These are phyloP conservation scores for Talaromyces verruculosus DNA, from an alignment of 2,329 filamentous ascomycete genomes.

Conservation along the genomic window DNA sequence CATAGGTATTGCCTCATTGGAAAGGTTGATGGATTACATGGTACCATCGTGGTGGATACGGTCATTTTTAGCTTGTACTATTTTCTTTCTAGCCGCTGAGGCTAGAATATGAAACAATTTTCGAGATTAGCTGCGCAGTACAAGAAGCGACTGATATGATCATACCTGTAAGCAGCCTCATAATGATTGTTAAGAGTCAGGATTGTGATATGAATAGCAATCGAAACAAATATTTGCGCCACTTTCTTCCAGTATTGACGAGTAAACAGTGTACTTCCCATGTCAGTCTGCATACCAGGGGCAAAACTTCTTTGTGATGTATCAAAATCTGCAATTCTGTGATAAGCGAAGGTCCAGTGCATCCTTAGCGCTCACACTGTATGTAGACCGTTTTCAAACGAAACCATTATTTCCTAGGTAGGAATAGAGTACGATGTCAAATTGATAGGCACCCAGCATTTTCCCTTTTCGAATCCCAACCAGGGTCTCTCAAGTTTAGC, in stretches of 20 bases:
- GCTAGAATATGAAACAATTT: background rate
- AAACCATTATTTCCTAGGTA: background rate
- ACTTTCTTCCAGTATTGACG: background rate
- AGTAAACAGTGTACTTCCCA: background rate
- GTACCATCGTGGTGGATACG: background rate
- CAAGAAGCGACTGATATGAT: background rate
- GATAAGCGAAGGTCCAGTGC: background rate
- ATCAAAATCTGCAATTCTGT: background rate
- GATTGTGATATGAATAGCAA: background rate
- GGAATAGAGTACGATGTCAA: background rate
- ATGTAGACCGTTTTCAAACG: background rate
- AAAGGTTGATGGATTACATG: background rate
- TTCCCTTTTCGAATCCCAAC: background rate
- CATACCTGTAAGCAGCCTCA: background rate
- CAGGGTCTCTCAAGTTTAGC: background rate
- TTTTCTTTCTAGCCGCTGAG: slow-evolving; percentile 5
- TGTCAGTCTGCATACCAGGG: background rate
- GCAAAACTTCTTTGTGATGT: background rate
- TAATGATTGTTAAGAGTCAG: background rate
- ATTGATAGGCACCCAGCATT: background rate
- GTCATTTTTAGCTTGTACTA: background rate
- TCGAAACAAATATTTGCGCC: background rate
- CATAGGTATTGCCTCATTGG: background rate
- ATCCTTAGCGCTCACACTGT: background rate
- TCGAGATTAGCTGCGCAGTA: background rate